A percentile compares a stretch with the other conserved stretches of the same genome.
Conservation (phyloP, 164 flowering plant species). For the Vitis rupestris region DNA sequence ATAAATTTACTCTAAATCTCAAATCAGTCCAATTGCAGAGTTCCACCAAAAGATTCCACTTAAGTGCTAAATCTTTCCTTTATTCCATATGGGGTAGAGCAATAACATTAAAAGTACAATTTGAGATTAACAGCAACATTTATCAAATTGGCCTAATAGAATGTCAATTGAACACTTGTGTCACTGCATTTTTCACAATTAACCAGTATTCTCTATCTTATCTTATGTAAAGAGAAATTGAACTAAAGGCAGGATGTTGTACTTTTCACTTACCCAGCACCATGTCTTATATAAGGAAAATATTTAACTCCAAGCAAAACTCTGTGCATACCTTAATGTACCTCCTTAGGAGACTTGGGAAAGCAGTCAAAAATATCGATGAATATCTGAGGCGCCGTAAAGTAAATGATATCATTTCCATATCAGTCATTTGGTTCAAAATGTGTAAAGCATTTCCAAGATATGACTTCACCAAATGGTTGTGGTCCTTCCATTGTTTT, state of each 20-base stretch:
- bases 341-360: constrained; percentile 78
- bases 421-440: constrained; percentile 93
- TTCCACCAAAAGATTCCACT: too few relatives aligned
- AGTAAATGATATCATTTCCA: constrained; percentile 82
- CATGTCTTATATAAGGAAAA: background rate
- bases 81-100: too few relatives aligned
- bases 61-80: too few relatives aligned
- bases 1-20: background rate
- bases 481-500: constrained; percentile 71
- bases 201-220: too few relatives aligned
- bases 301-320: background rate
- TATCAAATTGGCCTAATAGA: too few relatives aligned
- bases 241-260: too few relatives aligned
- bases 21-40: background rate
- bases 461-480: constrained; percentile 79
- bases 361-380: constrained; percentile 75
- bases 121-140: too few relatives aligned
- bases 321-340: constrained; percentile 69
- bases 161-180: too few relatives aligned
- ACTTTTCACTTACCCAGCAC: background rate
- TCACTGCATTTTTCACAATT: too few relatives aligned
- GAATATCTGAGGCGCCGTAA: constrained; percentile 73
- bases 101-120: too few relatives aligned
- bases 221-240: too few relatives aligned
- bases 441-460: constrained; percentile 91